phyloP scores from a whole-genome alignment of 176 grass and related monocot genomes.

The Tuctoria greenei region DNA sequence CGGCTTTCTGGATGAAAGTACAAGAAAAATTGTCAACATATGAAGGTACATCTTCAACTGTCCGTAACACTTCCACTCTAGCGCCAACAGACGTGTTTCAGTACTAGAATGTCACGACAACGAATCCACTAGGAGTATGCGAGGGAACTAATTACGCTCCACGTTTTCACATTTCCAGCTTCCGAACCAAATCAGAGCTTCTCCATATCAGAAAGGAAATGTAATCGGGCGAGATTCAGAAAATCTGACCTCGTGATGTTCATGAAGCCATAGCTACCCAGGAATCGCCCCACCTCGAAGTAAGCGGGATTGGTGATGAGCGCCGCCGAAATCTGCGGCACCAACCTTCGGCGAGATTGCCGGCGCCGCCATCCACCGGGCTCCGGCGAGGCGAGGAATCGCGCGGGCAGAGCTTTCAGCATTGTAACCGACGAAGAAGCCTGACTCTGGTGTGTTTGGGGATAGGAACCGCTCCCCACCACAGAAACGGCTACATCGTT shows the following conservation, averaged over 20 bases:
- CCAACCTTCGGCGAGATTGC: constrained; percentile 2
- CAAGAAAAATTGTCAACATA: not conserved
- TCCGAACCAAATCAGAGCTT: constrained; percentile 11
- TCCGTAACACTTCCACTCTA: not conserved
- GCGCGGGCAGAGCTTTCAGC: constrained; percentile 48
- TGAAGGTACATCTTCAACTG: not conserved
- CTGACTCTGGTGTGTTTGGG: constrained; percentile 26
- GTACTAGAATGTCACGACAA: not conserved
- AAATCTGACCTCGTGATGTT: constrained; percentile 75
- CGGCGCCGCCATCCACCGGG: constrained; percentile 17
- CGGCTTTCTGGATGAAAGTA: not conserved
- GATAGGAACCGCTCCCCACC: constrained; percentile 14
- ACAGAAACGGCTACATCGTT: constrained; percentile 1
- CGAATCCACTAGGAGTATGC: not conserved
- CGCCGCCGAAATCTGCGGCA: constrained; percentile 24
- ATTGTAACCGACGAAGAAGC: constrained; percentile 21
- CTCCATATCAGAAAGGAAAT: not conserved
- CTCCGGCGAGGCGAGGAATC: constrained; percentile 34
- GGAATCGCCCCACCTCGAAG: constrained; percentile 77
- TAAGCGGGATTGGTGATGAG: constrained; percentile 78
- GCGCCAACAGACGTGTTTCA: not conserved
- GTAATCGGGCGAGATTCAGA: not conserved
- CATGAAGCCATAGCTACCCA: constrained; percentile 91
- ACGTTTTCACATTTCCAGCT: not conserved
- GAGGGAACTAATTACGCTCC: not conserved